These are phyloP conservation scores for Rhizopogon vesiculosus DNA, from an alignment of 768 basidiomycete species.

Conservation along the genomic window DNA sequence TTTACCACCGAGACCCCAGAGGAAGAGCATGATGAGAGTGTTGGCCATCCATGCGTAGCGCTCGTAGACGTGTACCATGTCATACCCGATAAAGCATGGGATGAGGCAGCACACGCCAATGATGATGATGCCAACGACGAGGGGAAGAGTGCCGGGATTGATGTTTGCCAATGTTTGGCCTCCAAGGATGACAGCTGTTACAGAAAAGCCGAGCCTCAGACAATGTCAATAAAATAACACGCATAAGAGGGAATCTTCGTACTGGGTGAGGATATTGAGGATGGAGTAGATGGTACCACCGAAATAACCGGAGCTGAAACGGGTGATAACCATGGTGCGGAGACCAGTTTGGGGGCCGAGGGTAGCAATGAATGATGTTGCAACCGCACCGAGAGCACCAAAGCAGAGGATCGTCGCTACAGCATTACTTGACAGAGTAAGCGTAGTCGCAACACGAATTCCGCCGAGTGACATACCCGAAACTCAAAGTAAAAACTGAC, in stretches of 20 bases:
- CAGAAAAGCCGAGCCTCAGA: constrained; percentile 42
- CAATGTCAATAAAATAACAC: neutral
- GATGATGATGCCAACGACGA: constrained; percentile 46
- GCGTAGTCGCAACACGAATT: neutral
- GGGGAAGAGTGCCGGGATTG: constrained; percentile 38
- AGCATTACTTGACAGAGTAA: constrained; percentile 28
- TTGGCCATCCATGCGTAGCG: constrained; percentile 51
- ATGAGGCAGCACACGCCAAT: constrained; percentile 36
- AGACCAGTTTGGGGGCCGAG: constrained; percentile 51
- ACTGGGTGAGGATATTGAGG: constrained; percentile 50
- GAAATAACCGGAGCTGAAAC: constrained; percentile 44
- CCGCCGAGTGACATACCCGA: constrained; percentile 29
- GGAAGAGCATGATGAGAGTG: constrained; percentile 43
- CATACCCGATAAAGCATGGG: constrained; percentile 44
- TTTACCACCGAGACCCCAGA: constrained; percentile 45
- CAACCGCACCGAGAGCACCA: constrained; percentile 36
- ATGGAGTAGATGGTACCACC: constrained; percentile 47
- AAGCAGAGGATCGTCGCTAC: constrained; percentile 44
- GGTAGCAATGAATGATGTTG: constrained; percentile 47
- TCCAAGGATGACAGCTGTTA: constrained; percentile 46
- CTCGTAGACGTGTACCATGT: constrained; percentile 45
- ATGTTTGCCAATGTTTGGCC: constrained; percentile 48
- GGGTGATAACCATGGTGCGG: constrained; percentile 48
- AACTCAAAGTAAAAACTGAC: constrained; percentile 43
- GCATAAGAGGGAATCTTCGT: neutral